A percentile compares a stretch with the other conserved stretches of the same genome.
Conservation (phyloP, 768 basidiomycete genomes). For the Russula compacta region DNA sequence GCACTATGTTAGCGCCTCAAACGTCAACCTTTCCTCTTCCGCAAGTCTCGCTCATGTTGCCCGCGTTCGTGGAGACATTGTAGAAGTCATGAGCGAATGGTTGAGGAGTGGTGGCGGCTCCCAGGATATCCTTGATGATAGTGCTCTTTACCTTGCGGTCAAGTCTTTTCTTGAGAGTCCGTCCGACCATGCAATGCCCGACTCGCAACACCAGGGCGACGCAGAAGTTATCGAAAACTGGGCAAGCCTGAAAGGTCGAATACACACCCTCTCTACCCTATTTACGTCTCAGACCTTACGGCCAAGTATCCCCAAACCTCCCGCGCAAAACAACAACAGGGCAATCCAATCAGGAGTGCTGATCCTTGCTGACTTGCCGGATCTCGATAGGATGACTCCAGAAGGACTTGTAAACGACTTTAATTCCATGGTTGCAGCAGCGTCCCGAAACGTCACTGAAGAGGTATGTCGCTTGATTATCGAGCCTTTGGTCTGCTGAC, state of each 20-base stretch:
- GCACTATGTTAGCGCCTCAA: conserved; percentile 51
- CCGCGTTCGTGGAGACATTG: conserved; percentile 48
- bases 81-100: conserved; percentile 66
- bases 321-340: not conserved
- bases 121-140: conserved; percentile 70
- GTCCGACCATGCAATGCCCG: conserved; percentile 43
- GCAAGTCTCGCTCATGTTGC: conserved; percentile 43
- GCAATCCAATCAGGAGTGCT: not conserved
- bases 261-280: not conserved
- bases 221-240: conserved; percentile 10
- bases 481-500: conserved; percentile 4
- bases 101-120: conserved; percentile 62
- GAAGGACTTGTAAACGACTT: conserved; percentile 71
- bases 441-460: conserved; percentile 67
- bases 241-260: not conserved
- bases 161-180: conserved; percentile 49
- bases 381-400: conserved; percentile 52
- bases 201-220: conserved; percentile 17
- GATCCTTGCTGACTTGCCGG: conserved; percentile 37
- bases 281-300: conserved; percentile 14
- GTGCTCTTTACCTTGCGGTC: conserved; percentile 50
- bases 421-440: conserved; percentile 67
- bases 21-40: conserved; percentile 32
- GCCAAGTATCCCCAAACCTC: conserved; percentile 2
- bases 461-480: conserved; percentile 40